phyloP scores from a whole-genome alignment of 306 rosid genomes.

The Fragaria vesca region DNA sequence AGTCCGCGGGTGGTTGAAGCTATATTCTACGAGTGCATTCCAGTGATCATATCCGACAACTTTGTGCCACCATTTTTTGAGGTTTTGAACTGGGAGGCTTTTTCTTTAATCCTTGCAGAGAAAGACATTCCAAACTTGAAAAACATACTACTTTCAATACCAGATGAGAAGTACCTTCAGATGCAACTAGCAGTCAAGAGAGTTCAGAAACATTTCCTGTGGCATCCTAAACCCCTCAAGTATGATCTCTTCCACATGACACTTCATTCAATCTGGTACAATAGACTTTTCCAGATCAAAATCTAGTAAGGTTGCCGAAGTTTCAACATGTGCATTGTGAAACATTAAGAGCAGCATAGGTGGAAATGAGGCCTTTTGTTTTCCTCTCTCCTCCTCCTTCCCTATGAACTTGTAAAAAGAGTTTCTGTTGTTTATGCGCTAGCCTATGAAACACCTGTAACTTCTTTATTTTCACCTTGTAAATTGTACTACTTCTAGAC shows the following conservation, averaged over 20 bases:
- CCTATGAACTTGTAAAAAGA: neutral
- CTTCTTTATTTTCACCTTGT: slow-evolving; percentile 1
- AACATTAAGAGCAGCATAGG: neutral
- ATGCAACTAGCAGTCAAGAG: slow-evolving; percentile 77
- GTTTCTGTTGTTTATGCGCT: neutral
- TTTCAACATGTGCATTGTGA: neutral
- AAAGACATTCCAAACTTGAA: slow-evolving; percentile 76
- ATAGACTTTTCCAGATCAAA: slow-evolving; percentile 82
- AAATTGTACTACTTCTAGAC: neutral
- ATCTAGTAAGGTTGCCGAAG: slow-evolving; percentile 27
- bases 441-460: neutral
- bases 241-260: slow-evolving; percentile 95
- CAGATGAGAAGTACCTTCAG: slow-evolving; percentile 66
- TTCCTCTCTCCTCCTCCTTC: neutral
- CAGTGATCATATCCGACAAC: slow-evolving; percentile 96
- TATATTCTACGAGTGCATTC: slow-evolving; percentile 82
- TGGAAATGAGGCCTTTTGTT: neutral
- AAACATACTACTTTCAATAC: slow-evolving; percentile 61
- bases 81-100: slow-evolving; percentile 84
- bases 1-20: slow-evolving; percentile 92
- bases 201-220: slow-evolving; percentile 83
- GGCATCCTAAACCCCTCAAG: slow-evolving; percentile 81
- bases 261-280: slow-evolving; percentile 94
- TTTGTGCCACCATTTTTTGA: slow-evolving; percentile 94
- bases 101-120: slow-evolving; percentile 80